Evolutionary conservation across 805 yeast genomes (phyloP).

Genomic region (Kockiozyma suomiensis): DNA sequence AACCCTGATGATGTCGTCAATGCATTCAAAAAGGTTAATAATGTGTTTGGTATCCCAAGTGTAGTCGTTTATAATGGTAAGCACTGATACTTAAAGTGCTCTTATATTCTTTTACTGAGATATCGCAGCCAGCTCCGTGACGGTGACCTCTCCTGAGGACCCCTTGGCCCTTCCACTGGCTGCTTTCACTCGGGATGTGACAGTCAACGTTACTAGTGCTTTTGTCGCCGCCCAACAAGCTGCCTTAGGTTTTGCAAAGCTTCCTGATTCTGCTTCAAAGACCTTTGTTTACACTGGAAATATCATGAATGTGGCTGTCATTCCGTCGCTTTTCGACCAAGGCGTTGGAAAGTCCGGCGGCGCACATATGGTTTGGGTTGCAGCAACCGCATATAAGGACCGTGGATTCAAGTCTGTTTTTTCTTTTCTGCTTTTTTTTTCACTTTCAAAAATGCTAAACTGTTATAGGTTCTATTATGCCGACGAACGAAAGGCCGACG

Average conservation of each 20-base stretch:
- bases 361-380: slow-evolving; percentile 9
- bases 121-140: not conserved
- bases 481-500: slow-evolving; percentile 7
- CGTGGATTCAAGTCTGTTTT: slow-evolving; percentile 3
- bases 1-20: slow-evolving; percentile 3
- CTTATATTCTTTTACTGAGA: not conserved
- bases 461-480: slow-evolving; percentile 8
- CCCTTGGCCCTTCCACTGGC: slow-evolving; percentile 1
- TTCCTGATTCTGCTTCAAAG: slow-evolving; percentile 5
- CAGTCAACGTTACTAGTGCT: not conserved
- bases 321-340: not conserved
- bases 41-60: slow-evolving; percentile 6
- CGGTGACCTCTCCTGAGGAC: not conserved
- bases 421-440: not conserved
- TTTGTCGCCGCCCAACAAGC: slow-evolving; percentile 12
- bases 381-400: slow-evolving; percentile 10
- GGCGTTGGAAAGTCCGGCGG: slow-evolving; percentile 5
- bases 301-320: not conserved
- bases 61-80: slow-evolving; percentile 12
- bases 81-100: not conserved
- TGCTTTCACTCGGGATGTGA: not conserved
- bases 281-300: slow-evolving; percentile 13
- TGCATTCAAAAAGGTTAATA: slow-evolving; percentile 1
- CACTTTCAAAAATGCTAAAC: not conserved
- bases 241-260: slow-evolving; percentile 1